Evolutionary conservation across 257 asterid genomes (phyloP), one percentile per base, ranked within the genome.

Genomic region (Vinca minor): DNA sequence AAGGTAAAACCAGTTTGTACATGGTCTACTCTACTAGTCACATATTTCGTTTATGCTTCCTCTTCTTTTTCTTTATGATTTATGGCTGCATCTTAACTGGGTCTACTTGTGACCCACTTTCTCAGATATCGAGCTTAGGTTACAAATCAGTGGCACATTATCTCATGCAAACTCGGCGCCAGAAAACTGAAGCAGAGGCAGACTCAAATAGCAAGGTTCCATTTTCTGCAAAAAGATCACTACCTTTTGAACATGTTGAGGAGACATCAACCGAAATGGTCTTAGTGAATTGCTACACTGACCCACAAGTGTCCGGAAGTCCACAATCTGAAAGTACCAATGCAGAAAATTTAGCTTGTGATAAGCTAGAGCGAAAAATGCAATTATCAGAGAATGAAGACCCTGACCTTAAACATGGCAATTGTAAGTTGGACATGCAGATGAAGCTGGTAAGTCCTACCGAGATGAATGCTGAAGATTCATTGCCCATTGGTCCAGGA

Each of bases 91-190:
- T n/a, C n/a, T n/a, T n/a, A n/a, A n/a, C n/a, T n/a, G n/a, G n/a
- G n/a, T n/a, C n/a, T n/a, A n/a, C n/a, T n/a, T n/a, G n/a, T n/a
- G n/a, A n/a, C n/a, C n/a, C n/a, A n/a, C 32, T 62, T 53, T 34
- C 11, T 38, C 79, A 93, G 98, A 73, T 85, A 55, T 71, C 88
- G 29, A 66, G 72, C 26, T 81, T 93, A 56, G 98, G 98, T 46
- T 92, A 80, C 73, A 88, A 85, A 72, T 92, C 98, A 26, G 98
- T 85, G 57, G 98, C 98, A 28, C 98, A 92, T 79, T 92, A 85
- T 78, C 96, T 92, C 76, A 77, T 92, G 76, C 95, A 92, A 83
- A 85, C 95, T 36, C 83, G 85, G 5, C 82, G 79, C 11, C 59
- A 74, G 62, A 52, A 71, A 26, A 32, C 77, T 18, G 83, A 68